Percentiles rank a stretch among this genome's conserved stretches.
phyloP scores from a whole-genome alignment of 2,329 filamentous ascomycete species.

The Chaetothyriales sp. region DNA sequence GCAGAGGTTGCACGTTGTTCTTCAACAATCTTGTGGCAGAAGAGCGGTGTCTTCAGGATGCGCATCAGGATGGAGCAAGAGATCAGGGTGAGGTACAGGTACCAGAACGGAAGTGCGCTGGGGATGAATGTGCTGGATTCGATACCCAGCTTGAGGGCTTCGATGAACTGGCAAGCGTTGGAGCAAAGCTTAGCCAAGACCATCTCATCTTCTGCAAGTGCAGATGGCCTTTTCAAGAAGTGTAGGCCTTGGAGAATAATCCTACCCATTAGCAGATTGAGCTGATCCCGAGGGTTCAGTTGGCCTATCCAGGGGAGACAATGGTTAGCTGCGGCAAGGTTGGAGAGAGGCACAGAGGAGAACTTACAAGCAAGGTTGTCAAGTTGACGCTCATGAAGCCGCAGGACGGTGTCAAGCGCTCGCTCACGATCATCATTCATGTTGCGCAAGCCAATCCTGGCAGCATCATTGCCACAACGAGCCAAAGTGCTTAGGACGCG shows the following conservation, averaged over 20 bases:
- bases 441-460: slow-evolving; percentile 25
- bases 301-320: neutral
- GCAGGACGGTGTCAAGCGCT: slow-evolving; percentile 24
- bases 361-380: slow-evolving; percentile 24
- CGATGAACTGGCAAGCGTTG: slow-evolving; percentile 8
- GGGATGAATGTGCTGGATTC: neutral
- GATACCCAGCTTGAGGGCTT: slow-evolving; percentile 5
- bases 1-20: slow-evolving; percentile 21
- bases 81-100: slow-evolving; percentile 20
- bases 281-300: neutral
- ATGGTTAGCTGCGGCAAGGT: neutral
- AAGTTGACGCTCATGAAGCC: slow-evolving; percentile 23
- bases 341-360: slow-evolving; percentile 19
- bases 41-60: slow-evolving; percentile 24
- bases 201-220: slow-evolving; percentile 8
- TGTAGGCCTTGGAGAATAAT: slow-evolving; percentile 6
- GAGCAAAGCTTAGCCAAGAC: slow-evolving; percentile 8
- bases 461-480: slow-evolving; percentile 23
- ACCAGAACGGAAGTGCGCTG: slow-evolving; percentile 6
- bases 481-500: slow-evolving; percentile 25
- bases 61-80: slow-evolving; percentile 22
- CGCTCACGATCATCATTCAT: slow-evolving; percentile 27
- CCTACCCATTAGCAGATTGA: slow-evolving; percentile 6
- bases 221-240: slow-evolving; percentile 7
- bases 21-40: slow-evolving; percentile 19